Conservation (phyloP, 176 grass and related monocot genomes). For the Rhynchospora tenuis region DNA sequence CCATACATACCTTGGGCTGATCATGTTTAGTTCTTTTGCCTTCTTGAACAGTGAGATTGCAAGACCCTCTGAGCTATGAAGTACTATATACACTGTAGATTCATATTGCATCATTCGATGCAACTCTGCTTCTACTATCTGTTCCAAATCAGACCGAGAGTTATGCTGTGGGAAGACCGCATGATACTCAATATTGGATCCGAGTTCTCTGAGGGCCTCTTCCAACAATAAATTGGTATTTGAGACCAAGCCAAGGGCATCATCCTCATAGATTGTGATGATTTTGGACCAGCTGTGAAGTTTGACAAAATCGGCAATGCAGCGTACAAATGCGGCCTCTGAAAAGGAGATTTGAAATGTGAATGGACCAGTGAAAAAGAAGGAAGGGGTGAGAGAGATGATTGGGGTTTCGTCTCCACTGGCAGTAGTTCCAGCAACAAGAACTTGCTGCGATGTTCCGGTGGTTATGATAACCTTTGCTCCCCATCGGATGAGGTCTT, state of each 20-base stretch:
- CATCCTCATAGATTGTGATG: slow-evolving; percentile 30
- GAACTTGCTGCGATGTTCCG: slow-evolving; percentile 20
- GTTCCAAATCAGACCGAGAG: neutral
- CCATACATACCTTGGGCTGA: slow-evolving; percentile 16
- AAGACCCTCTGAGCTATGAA: slow-evolving; percentile 8
- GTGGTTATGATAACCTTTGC: slow-evolving; percentile 23
- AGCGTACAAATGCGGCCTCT: neutral
- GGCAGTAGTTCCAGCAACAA: neutral
- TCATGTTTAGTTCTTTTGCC: slow-evolving; percentile 19
- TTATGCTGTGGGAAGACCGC: neutral
- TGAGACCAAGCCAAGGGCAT: neutral
- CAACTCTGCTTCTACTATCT: neutral
- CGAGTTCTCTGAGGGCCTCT: neutral
- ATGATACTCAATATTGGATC: slow-evolving; percentile 13
- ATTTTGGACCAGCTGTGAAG: slow-evolving; percentile 22
- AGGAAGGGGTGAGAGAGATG: neutral
- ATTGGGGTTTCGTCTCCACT: neutral
- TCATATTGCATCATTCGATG: neutral
- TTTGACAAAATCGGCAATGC: slow-evolving; percentile 21
- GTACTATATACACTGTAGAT: slow-evolving; percentile 29
- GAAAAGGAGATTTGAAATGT: slow-evolving; percentile 21
- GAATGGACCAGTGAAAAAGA: neutral
- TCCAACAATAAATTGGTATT: neutral
- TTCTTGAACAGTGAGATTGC: slow-evolving; percentile 12
- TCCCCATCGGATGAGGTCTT: slow-evolving; percentile 27